A percentile compares a stretch with the other conserved stretches of the same genome.
Conservation (phyloP, 768 basidiomycete species). For the Mycena filopes region DNA sequence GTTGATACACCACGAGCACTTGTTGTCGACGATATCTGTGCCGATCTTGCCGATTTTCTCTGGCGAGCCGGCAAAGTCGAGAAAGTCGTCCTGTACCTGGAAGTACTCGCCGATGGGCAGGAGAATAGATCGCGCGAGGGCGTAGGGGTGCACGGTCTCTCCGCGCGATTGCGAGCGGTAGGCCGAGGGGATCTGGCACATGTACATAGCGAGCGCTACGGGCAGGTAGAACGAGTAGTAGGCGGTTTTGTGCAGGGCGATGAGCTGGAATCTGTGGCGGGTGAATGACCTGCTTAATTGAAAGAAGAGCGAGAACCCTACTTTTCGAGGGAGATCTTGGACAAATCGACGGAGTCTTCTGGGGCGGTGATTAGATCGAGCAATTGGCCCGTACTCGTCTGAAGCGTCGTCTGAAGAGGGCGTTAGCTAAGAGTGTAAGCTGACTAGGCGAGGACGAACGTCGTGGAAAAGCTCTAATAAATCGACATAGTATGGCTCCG, state of each 20-base stretch:
- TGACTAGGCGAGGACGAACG: not conserved
- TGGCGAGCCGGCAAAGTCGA: slow-evolving; percentile 90
- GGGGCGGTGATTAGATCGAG: slow-evolving; percentile 96
- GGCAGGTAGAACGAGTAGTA: slow-evolving; percentile 99
- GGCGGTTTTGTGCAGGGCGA: slow-evolving; percentile 97
- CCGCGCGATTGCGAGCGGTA: slow-evolving; percentile 39
- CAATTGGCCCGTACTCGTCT: slow-evolving; percentile 96
- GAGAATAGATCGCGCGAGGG: slow-evolving; percentile 81
- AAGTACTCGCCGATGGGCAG: slow-evolving; percentile 96
- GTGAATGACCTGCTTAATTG: not conserved
- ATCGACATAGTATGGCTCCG: slow-evolving; percentile 86
- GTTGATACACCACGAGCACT: slow-evolving; percentile 98
- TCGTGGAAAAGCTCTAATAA: slow-evolving; percentile 93
- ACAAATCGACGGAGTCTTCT: slow-evolving; percentile 87
- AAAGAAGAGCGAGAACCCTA: slow-evolving; percentile 41
- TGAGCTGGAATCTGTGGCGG: slow-evolving; percentile 77
- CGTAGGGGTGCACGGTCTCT: slow-evolving; percentile 65
- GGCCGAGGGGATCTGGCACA: slow-evolving; percentile 69
- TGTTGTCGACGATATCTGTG: slow-evolving; percentile 98
- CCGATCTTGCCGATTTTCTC: slow-evolving; percentile 96
- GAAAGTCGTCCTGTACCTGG: slow-evolving; percentile 97
- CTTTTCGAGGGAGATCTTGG: slow-evolving; percentile 89
- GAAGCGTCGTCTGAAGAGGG: slow-evolving; percentile 66
- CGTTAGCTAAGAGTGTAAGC: not conserved
- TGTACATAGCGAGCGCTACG: slow-evolving; percentile 91